A percentile compares a stretch with the other conserved stretches of the same genome.
These are phyloP conservation scores for Metschnikowia sp. DNA, from an alignment of 805 yeast genomes.

Conservation along the genomic window DNA sequence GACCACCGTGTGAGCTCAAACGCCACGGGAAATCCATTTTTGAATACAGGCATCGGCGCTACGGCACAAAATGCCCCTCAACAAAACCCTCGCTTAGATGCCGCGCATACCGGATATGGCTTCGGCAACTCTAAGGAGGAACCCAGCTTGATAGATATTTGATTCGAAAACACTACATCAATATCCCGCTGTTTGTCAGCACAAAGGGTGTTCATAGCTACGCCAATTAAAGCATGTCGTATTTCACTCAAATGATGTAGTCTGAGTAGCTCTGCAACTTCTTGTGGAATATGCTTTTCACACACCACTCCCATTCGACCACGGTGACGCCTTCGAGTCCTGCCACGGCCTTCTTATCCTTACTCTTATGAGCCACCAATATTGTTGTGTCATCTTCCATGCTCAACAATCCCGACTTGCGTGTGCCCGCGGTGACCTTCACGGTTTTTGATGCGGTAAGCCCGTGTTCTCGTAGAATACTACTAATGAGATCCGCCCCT, in stretches of 20 bases:
- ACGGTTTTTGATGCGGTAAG: conserved; percentile 25
- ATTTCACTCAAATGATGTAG: not conserved
- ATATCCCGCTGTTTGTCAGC: not conserved
- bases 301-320: conserved; percentile 66
- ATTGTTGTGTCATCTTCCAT: conserved; percentile 17
- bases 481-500: conserved; percentile 51
- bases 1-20: conserved; percentile 32
- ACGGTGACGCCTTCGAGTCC: conserved; percentile 25
- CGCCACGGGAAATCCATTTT: conserved; percentile 56
- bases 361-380: conserved; percentile 31
- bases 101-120: conserved; percentile 90
- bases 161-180: conserved; percentile 1
- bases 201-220: not conserved
- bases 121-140: conserved; percentile 74
- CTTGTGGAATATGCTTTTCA: conserved; percentile 47
- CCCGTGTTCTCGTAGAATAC: conserved; percentile 63
- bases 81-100: conserved; percentile 52
- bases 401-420: conserved; percentile 15
- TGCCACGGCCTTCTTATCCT: conserved; percentile 26
- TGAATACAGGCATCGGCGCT: conserved; percentile 55
- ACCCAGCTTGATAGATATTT: conserved; percentile 47
- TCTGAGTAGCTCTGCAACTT: conserved; percentile 3
- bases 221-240: not conserved
- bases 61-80: conserved; percentile 16
- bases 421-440: conserved; percentile 18